Conservation (phyloP, 257 asterid species). For the Cruciata laevipes region DNA sequence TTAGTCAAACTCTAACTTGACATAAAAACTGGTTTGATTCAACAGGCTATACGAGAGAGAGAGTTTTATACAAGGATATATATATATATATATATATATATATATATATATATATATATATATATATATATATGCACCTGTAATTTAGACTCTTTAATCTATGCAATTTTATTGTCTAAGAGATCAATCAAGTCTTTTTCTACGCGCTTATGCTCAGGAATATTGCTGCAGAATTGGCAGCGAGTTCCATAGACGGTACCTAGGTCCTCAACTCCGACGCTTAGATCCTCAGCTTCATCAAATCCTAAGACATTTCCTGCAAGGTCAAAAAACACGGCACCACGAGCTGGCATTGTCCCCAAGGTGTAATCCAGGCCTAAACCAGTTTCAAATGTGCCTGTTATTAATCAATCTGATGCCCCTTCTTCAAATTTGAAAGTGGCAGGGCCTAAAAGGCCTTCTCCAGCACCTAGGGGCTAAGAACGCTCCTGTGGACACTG, state of each 20-base stretch:
- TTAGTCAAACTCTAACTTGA: too few relatives aligned
- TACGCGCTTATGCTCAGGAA: too few relatives aligned
- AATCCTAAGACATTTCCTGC: conserved; percentile 25
- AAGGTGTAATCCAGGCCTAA: conserved; percentile 49
- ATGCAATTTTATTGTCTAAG: too few relatives aligned
- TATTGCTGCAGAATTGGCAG: too few relatives aligned
- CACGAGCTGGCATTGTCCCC: conserved; percentile 50
- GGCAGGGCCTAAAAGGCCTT: conserved; percentile 48
- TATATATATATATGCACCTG: too few relatives aligned
- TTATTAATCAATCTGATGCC: conserved; percentile 25
- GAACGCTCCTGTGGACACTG: conserved; percentile 17
- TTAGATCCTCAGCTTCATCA: conserved; percentile 29
- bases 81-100: too few relatives aligned
- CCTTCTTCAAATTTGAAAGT: conserved; percentile 23
- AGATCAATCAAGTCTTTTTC: too few relatives aligned
- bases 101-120: too few relatives aligned
- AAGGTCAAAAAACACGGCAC: conserved; percentile 23
- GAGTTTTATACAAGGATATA: too few relatives aligned
- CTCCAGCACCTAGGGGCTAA: conserved; percentile 49
- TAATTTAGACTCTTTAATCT: too few relatives aligned
- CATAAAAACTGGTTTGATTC: too few relatives aligned
- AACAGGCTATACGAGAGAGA: too few relatives aligned
- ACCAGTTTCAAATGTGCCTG: conserved; percentile 29
- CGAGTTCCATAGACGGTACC: conserved; percentile 30
- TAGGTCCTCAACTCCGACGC: conserved; percentile 53